A percentile compares a stretch with the other conserved stretches of the same genome.
phyloP scores from a whole-genome alignment of 495 filamentous ascomycete genomes.

The Penicillium lagena region DNA sequence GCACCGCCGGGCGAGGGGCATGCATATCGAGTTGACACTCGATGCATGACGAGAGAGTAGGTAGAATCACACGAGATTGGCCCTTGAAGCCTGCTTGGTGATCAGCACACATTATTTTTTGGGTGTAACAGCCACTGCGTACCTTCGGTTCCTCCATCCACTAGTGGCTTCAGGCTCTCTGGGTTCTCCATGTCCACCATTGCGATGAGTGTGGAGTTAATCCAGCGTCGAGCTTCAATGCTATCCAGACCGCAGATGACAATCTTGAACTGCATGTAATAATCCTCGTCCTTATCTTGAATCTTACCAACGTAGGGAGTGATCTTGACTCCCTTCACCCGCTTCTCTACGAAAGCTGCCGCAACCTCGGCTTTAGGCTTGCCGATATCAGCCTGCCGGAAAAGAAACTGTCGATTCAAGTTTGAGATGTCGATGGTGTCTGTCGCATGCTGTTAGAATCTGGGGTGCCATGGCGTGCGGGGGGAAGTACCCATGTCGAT shows the following conservation, averaged over 20 bases:
- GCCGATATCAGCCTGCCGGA: constrained; percentile 86
- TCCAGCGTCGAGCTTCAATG: constrained; percentile 96
- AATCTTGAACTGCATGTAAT: constrained; percentile 95
- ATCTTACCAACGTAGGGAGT: constrained; percentile 91
- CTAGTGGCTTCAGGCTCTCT: constrained; percentile 81
- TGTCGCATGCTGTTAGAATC: constrained; percentile 24
- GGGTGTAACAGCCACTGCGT: neutral
- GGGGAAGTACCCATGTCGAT: constrained; percentile 83
- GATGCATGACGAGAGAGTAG: constrained; percentile 88
- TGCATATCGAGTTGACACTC: constrained; percentile 99
- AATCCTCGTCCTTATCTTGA: constrained; percentile 95
- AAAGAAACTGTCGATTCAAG: constrained; percentile 96
- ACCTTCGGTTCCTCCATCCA: constrained; percentile 97
- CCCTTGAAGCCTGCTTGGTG: constrained; percentile 75
- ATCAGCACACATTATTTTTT: constrained; percentile 8
- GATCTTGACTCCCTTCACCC: constrained; percentile 86
- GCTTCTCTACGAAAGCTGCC: constrained; percentile 79
- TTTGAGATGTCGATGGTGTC: constrained; percentile 98
- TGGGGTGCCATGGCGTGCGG: neutral
- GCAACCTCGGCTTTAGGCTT: constrained; percentile 92
- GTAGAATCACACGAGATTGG: constrained; percentile 87
- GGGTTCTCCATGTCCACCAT: constrained; percentile 78
- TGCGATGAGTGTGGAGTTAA: constrained; percentile 85
- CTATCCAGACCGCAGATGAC: constrained; percentile 96
- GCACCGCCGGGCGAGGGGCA: constrained; percentile 86